Conservation (phyloP, 2,329 filamentous ascomycete species). For the Talaromyces sp. region DNA sequence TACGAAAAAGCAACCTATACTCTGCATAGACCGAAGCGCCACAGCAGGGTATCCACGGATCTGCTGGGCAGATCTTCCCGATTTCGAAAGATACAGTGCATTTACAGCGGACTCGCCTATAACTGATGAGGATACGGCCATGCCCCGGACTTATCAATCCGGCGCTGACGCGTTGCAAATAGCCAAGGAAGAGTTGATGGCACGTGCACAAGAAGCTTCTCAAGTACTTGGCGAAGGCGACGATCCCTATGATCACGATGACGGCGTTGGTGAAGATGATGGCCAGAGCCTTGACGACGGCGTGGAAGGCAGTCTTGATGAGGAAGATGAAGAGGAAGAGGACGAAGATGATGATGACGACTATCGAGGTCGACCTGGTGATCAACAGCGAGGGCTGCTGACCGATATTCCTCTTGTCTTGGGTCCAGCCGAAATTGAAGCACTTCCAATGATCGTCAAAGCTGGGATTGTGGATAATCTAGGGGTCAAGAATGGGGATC, state of each 20-base stretch:
- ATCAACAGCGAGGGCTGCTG: slow-evolving; percentile 66
- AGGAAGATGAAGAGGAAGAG: slow-evolving; percentile 38
- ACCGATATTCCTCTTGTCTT: slow-evolving; percentile 93
- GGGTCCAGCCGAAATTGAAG: slow-evolving; percentile 91
- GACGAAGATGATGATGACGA: slow-evolving; percentile 50
- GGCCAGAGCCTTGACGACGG: slow-evolving; percentile 36
- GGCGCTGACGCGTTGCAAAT: slow-evolving; percentile 47
- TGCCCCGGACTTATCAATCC: slow-evolving; percentile 43
- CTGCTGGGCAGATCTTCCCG: slow-evolving; percentile 40
- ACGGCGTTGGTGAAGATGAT: slow-evolving; percentile 36
- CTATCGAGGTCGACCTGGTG: slow-evolving; percentile 46
- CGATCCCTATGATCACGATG: slow-evolving; percentile 35
- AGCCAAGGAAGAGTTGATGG: slow-evolving; percentile 48
- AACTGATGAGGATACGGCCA: slow-evolving; percentile 41
- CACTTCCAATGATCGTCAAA: slow-evolving; percentile 94
- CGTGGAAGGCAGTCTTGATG: slow-evolving; percentile 37
- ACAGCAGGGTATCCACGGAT: slow-evolving; percentile 35
- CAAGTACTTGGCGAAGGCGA: slow-evolving; percentile 36
- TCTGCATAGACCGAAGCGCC: slow-evolving; percentile 36
- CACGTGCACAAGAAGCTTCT: slow-evolving; percentile 41
- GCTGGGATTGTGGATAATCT: slow-evolving; percentile 85
- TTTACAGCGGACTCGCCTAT: slow-evolving; percentile 34
- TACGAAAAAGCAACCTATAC: slow-evolving; percentile 35
- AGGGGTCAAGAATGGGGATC: slow-evolving; percentile 59
- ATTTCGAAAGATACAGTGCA: slow-evolving; percentile 36